Evolutionary conservation across 2,329 filamentous ascomycete genomes (phyloP).

Genomic region (Stromatinia cepivora): DNA sequence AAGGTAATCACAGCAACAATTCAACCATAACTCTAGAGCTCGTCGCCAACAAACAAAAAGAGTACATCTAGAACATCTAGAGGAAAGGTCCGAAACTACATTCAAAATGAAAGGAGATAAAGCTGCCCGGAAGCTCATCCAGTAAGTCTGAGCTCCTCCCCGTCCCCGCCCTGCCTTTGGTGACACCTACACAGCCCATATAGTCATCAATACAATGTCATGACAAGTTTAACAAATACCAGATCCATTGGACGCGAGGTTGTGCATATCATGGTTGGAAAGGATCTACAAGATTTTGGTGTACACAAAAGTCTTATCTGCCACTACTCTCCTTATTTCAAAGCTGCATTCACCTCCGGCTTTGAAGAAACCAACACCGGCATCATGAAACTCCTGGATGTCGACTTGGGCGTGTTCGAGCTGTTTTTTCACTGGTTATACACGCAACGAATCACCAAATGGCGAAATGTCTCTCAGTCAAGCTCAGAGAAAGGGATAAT

Average conservation of each 20-base stretch:
- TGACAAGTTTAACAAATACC: neutral
- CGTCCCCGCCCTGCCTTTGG: no score
- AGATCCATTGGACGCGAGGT: constrained; percentile 16
- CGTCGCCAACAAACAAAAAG: neutral
- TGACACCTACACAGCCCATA: no score
- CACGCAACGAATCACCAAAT: neutral
- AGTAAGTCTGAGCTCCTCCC: neutral
- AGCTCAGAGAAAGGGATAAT: neutral
- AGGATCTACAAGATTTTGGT: constrained; percentile 24
- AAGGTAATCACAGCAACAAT: neutral
- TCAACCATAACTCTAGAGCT: neutral
- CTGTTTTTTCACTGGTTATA: constrained; percentile 28
- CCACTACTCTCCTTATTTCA: constrained; percentile 31
- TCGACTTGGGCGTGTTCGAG: constrained; percentile 14
- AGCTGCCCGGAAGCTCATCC: neutral
- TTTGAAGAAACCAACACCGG: constrained; percentile 26
- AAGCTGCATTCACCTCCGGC: constrained; percentile 24
- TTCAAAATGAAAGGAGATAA: neutral
- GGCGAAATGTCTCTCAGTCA: neutral
- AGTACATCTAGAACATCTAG: no score
- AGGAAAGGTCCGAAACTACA: no score
- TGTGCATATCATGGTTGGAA: constrained; percentile 26
- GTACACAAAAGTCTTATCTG: constrained; percentile 30
- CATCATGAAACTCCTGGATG: constrained; percentile 23
- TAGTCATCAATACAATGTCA: neutral